Base-by-base conservation (phyloP, 306 rosid genomes). In the Medicago arabica region DNA sequence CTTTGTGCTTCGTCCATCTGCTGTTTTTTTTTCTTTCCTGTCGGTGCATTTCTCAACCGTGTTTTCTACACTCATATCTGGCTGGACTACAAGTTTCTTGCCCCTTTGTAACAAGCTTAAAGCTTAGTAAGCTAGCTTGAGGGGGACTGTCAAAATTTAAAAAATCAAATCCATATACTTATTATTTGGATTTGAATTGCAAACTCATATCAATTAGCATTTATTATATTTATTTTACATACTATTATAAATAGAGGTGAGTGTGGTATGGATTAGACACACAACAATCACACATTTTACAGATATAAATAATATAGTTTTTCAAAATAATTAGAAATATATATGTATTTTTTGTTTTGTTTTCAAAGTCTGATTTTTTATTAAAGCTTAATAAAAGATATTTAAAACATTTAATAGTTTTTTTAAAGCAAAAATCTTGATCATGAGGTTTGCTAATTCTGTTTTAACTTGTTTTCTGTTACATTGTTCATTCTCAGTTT, bases 401-500 rank as follows among this genome's bases (percentile, higher is more conserved):
- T 19, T 63, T 6, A 67, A 41, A 67, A 67, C 55, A 13, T 67
- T 44, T 3, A 18, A 41, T 12, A 10, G 8, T 17, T 39, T 7
- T 44, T 67, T 67, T 21, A 9, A 13, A 43, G 39, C 14, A 67
- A 13, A 44, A 68, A 25, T 61, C 43, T 28, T 8, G 43, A 31
- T 1, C 43, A 61, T 13, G 18, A 14, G 67, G 67, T 61, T 61
- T 61, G 61, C 16, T 17, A 62, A 31, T 49, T 60, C 73, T 61
- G n/a, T 67, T 73, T 23, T 75, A 11, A 51, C 60, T 34, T 71
- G 69, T 72, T 68, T 61, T 59, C 38, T 47, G 50, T 12, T 41
- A 10, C 67, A 34, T 36, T 25, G 25, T 69, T 74, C 67, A 8
- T 84, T 85, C 86, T 79, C 92, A 94, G 98, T 86, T 94, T 70